Conservation (phyloP, 2,329 filamentous ascomycete genomes). For the Lizonia empirigonia region DNA sequence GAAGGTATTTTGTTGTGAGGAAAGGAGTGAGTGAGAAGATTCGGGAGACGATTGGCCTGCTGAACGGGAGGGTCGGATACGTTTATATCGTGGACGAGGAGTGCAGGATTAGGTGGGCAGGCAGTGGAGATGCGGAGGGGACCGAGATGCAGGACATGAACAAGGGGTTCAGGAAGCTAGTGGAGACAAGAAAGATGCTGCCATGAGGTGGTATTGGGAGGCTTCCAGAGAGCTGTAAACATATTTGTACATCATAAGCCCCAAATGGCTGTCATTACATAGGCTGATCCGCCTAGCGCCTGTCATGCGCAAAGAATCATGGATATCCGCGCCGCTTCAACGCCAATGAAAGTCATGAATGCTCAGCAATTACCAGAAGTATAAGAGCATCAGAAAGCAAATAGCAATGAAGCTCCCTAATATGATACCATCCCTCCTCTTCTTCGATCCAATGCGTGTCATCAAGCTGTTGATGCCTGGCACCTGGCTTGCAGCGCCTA, state of each 20-base stretch:
- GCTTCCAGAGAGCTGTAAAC: constrained; percentile 21
- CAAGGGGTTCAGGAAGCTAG: constrained; percentile 66
- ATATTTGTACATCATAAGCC: constrained; percentile 40
- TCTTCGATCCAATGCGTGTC: constrained; percentile 89
- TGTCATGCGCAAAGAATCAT: constrained; percentile 25
- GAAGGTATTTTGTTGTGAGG: constrained; percentile 64
- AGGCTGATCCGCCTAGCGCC: constrained; percentile 22
- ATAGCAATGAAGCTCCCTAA: constrained; percentile 89
- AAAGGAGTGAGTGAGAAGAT: constrained; percentile 62
- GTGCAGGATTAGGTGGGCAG: constrained; percentile 93
- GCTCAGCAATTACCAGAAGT: constrained; percentile 40
- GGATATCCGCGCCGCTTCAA: constrained; percentile 38
- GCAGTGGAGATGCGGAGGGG: constrained; percentile 71
- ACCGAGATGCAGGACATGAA: constrained; percentile 71
- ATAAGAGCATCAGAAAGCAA: constrained; percentile 86
- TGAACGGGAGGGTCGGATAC: constrained; percentile 93
- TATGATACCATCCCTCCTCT: constrained; percentile 92
- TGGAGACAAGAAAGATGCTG: constrained; percentile 8
- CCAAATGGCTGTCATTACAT: constrained; percentile 17
- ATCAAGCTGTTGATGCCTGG: constrained; percentile 94
- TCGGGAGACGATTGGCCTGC: constrained; percentile 66
- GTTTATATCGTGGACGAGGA: constrained; percentile 87
- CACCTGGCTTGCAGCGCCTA: constrained; percentile 84
- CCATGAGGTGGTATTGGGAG: neutral
- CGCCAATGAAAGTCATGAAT: constrained; percentile 21